A percentile compares a stretch with the other conserved stretches of the same genome.
phyloP scores from a whole-genome alignment of 2,329 filamentous ascomycete genomes.

The Cladobotryum mycophilum region DNA sequence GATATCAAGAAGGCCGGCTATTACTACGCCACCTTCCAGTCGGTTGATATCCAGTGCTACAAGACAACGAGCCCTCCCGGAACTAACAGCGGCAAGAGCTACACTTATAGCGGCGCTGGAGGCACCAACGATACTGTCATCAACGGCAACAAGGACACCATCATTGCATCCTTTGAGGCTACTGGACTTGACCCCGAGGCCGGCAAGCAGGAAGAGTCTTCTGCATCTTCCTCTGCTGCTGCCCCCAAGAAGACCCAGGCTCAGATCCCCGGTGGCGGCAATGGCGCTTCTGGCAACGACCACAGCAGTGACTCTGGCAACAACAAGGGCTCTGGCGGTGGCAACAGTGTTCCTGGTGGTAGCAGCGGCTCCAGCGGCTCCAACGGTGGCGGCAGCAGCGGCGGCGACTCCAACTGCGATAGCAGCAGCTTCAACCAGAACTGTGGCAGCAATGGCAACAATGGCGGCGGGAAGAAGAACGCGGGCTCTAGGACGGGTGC shows the following conservation, averaged over 20 bases:
- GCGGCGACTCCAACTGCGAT: conserved; percentile 27
- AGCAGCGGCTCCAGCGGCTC: conserved; percentile 14
- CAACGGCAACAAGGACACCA: conserved; percentile 66
- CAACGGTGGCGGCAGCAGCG: conserved; percentile 16
- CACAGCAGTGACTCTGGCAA: conserved; percentile 12
- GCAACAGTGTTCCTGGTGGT: conserved; percentile 5
- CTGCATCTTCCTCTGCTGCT: conserved; percentile 14
- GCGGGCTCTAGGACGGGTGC: conserved; percentile 26
- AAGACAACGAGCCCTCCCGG: conserved; percentile 57
- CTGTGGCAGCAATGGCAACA: conserved; percentile 27
- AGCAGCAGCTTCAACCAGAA: conserved; percentile 35
- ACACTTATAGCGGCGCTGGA: conserved; percentile 61
- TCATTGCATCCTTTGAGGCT: conserved; percentile 73
- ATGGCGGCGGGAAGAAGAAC: conserved; percentile 26
- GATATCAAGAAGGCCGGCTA: conserved; percentile 82
- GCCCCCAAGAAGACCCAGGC: conserved; percentile 19
- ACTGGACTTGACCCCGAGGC: conserved; percentile 68
- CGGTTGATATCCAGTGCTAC: conserved; percentile 83
- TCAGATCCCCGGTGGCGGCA: conserved; percentile 26
- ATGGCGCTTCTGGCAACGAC: conserved; percentile 19
- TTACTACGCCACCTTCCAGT: conserved; percentile 75
- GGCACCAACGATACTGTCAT: conserved; percentile 72
- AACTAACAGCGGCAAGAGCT: conserved; percentile 61
- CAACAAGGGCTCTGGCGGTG: conserved; percentile 11
- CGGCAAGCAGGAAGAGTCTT: conserved; percentile 14